A percentile compares a stretch with the other conserved stretches of the same genome.
These are phyloP conservation scores for Cystoisospora suis DNA, from an alignment of 169 alveolate genomes.

Conservation along the genomic window DNA sequence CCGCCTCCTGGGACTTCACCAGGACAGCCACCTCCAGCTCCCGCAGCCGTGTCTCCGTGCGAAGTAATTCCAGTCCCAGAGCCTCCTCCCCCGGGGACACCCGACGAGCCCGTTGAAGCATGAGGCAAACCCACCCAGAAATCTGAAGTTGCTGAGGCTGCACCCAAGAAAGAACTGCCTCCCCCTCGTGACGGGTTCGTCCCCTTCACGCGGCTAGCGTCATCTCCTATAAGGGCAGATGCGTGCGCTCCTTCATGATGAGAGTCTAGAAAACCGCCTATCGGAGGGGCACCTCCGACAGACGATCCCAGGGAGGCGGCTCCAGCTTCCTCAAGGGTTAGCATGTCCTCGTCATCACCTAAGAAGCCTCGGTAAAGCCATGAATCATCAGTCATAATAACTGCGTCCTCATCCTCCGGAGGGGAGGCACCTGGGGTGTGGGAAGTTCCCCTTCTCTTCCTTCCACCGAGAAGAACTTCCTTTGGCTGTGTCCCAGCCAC, in stretches of 20 bases:
- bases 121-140: no score
- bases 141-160: not conserved
- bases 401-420: not conserved
- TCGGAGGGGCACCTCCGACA: no score
- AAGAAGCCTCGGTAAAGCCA: constrained; percentile 10
- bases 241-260: no score
- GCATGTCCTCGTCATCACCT: not conserved
- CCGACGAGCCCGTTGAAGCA: no score
- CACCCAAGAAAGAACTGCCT: not conserved
- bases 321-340: not conserved
- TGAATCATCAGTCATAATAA: not conserved
- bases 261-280: no score
- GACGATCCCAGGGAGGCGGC: not conserved
- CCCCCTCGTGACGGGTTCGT: no score
- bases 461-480: constrained; percentile 17
- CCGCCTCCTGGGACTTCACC: not conserved
- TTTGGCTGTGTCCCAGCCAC: constrained; percentile 30
- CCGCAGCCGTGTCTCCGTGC: not conserved
- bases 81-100: no score
- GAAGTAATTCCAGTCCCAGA: not conserved
- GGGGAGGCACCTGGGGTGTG: no score
- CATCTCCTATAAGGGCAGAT: no score
- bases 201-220: no score
- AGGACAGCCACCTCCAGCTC: not conserved
- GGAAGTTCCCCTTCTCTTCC: not conserved